These are phyloP conservation scores for Pinus taeda DNA, from an alignment of 75 land plant species.

Conservation along the genomic window DNA sequence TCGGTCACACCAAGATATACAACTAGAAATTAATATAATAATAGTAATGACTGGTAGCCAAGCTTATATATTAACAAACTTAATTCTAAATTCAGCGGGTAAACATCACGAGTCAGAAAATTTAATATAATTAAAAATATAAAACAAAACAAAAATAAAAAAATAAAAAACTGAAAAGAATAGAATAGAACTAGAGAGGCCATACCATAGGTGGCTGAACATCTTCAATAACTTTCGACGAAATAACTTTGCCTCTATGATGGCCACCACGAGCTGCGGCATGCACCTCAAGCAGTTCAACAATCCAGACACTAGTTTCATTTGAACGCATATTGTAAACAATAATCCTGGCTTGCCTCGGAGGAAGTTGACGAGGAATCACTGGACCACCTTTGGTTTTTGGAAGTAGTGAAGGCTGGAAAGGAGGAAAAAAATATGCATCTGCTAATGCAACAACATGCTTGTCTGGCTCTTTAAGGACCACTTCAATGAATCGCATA, in stretches of 20 bases:
- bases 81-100: no score
- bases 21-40: no score
- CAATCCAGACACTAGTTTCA: slow-evolving; percentile 92
- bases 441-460: slow-evolving; percentile 90
- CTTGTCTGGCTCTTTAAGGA: slow-evolving; percentile 83
- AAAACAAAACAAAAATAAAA: no score
- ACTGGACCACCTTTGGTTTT: slow-evolving; percentile 80
- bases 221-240: slow-evolving; percentile 72
- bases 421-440: slow-evolving; percentile 97
- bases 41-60: no score
- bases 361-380: slow-evolving; percentile 87
- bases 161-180: neutral
- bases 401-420: slow-evolving; percentile 85
- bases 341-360: slow-evolving; percentile 80
- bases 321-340: slow-evolving; percentile 87
- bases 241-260: slow-evolving; percentile 88
- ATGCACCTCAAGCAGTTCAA: slow-evolving; percentile 87
- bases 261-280: slow-evolving; percentile 94
- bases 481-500: slow-evolving; percentile 95
- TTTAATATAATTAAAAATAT: no score
- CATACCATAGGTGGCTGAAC: slow-evolving; percentile 98
- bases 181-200: neutral
- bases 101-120: neutral
- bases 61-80: no score
- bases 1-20: no score